Percentiles rank a stretch among this genome's conserved stretches.
These are phyloP conservation scores for Obelidium mucronatum DNA, from an alignment of 192 early-diverging fungal genomes.

Conservation along the genomic window DNA sequence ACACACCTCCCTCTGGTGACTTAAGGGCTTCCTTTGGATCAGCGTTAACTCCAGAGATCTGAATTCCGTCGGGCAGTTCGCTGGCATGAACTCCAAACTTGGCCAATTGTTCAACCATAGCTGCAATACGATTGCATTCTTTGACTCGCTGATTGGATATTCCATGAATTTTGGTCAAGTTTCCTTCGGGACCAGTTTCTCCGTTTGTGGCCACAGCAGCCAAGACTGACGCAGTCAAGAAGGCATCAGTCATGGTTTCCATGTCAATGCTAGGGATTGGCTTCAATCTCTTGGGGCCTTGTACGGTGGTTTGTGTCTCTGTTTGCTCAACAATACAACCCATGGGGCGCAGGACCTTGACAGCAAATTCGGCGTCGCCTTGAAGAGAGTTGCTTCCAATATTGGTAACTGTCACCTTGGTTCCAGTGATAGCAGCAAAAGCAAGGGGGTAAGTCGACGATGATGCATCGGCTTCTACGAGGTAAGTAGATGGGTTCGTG, in stretches of 20 bases:
- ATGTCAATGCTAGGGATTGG: constrained; percentile 88
- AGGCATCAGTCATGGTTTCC: constrained; percentile 99
- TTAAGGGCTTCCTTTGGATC: constrained; percentile 52
- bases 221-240: constrained; percentile 92
- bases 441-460: constrained; percentile 98
- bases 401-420: constrained; percentile 85
- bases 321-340: constrained; percentile 93
- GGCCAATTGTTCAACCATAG: constrained; percentile 92
- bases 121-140: constrained; percentile 97
- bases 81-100: constrained; percentile 86
- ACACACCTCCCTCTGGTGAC: constrained; percentile 72
- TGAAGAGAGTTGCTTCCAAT: constrained; percentile 77
- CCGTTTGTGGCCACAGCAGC: constrained; percentile 79
- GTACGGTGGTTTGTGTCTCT: constrained; percentile 85
- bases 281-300: constrained; percentile 77
- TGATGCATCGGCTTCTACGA: constrained; percentile 95
- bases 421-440: constrained; percentile 94
- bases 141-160: constrained; percentile 98
- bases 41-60: constrained; percentile 71
- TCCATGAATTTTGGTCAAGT: constrained; percentile 86
- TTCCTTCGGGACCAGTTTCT: constrained; percentile 45
- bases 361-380: constrained; percentile 91
- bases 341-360: constrained; percentile 90
- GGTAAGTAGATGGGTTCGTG: constrained; percentile 81
- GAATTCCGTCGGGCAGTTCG: constrained; percentile 91